A percentile compares a stretch with the other conserved stretches of the same genome.
These are phyloP conservation scores for Eucalyptus pauciflora DNA, from an alignment of 345 rosid species.

Conservation along the genomic window DNA sequence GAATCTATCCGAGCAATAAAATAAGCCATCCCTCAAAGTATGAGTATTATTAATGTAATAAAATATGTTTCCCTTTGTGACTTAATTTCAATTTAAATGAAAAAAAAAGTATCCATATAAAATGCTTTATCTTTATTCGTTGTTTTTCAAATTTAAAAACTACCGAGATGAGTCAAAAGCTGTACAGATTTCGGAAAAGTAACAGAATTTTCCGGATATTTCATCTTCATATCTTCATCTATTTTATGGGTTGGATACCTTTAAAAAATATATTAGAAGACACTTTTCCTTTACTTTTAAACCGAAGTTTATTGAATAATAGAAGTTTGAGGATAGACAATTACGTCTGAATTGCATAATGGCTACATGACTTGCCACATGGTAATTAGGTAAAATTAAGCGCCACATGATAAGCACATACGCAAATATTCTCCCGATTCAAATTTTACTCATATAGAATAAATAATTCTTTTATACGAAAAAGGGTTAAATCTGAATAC, in stretches of 20 bases:
- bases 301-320: not conserved
- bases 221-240: not conserved
- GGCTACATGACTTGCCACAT: not conserved
- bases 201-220: not conserved
- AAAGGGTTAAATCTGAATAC: not conserved
- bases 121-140: not conserved
- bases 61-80: not conserved
- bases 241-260: not conserved
- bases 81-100: not conserved
- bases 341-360: not conserved
- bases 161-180: not conserved
- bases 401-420: not conserved
- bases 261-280: not conserved
- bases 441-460: not conserved
- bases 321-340: not conserved
- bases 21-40: not conserved
- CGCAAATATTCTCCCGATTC: not conserved
- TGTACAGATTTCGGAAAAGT: not conserved
- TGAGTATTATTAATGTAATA: not conserved
- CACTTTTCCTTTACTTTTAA: not conserved
- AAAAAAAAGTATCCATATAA: not conserved
- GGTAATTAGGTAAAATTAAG: not conserved
- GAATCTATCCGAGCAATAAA: not conserved
- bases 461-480: not conserved
- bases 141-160: not conserved